phyloP scores from a whole-genome alignment of 257 asterid genomes.

The Phtheirospermum japonicum region DNA sequence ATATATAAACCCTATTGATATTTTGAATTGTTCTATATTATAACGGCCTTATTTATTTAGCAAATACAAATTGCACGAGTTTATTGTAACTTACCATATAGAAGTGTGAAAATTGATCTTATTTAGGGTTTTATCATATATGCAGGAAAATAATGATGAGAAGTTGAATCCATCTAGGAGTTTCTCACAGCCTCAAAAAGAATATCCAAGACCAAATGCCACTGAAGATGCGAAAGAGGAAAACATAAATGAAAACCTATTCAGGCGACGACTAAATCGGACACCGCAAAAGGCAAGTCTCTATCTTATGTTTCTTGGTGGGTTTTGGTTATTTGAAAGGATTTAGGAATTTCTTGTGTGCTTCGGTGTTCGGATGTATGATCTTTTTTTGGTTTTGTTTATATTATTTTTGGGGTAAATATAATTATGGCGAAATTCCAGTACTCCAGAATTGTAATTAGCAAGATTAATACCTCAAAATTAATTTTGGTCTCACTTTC shows the following conservation, averaged over 20 bases:
- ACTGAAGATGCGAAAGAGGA: slow-evolving; percentile 13
- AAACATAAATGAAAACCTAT: neutral
- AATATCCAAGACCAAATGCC: neutral
- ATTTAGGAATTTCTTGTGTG: neutral
- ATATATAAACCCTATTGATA: no score
- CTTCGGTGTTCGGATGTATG: neutral
- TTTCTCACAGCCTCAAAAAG: slow-evolving; percentile 24
- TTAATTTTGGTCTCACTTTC: no score
- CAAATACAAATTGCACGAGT: no score
- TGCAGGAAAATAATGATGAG: slow-evolving; percentile 37
- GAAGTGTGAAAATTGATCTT: no score
- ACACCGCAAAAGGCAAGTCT: slow-evolving; percentile 11
- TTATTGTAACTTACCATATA: no score
- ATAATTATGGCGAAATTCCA: no score
- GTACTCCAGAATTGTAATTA: no score
- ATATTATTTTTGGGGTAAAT: neutral
- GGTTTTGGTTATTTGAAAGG: slow-evolving; percentile 28
- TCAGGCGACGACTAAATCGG: no score
- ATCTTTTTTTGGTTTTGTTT: neutral
- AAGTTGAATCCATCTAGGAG: slow-evolving; percentile 35
- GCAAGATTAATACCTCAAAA: no score
- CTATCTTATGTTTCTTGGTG: slow-evolving; percentile 46
- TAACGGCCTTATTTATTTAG: no score
- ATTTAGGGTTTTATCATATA: neutral
- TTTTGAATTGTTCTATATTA: no score